Conservation (phyloP, 345 rosid species). For the Cardamine chenopodiifolia region DNA sequence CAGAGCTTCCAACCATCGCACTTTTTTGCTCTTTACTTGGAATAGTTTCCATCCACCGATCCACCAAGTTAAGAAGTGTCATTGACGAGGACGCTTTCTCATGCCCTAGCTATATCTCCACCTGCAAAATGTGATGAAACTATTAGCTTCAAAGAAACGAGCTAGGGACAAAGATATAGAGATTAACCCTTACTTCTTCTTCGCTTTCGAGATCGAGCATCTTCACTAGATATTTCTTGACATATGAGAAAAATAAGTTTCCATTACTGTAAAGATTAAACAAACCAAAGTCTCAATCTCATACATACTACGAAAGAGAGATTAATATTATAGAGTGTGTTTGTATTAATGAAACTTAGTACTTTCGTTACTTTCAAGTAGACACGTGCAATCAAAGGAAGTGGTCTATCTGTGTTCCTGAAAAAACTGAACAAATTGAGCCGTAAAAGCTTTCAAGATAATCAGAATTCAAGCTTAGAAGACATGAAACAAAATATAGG, state of each 20-base stretch:
- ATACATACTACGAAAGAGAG: background rate
- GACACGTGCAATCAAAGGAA: background rate
- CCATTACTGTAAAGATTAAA: conserved; percentile 20
- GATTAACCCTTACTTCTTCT: conserved; percentile 14
- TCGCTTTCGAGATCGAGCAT: conserved; percentile 27
- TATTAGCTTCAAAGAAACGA: background rate
- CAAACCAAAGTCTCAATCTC: background rate
- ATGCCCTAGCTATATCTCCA: conserved; percentile 50
- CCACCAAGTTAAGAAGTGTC: conserved; percentile 41
- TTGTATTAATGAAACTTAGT: background rate
- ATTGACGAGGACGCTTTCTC: conserved; percentile 46
- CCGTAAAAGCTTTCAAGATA: background rate
- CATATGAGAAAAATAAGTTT: conserved; percentile 8
- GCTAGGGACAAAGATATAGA: background rate
- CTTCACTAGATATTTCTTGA: conserved; percentile 16
- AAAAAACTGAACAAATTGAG: background rate
- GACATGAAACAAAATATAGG: background rate
- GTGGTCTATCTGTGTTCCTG: conserved; percentile 4
- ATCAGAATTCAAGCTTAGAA: background rate
- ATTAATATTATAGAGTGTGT: background rate
- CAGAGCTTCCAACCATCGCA: conserved; percentile 51
- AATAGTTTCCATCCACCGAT: conserved; percentile 52
- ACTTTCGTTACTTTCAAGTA: conserved; percentile 11
- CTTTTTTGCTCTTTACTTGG: conserved; percentile 39
- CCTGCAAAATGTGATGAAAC: conserved; percentile 40